Evolutionary conservation across 805 yeast genomes (phyloP).

Genomic region (Kurtzmaniella cleridarum): DNA sequence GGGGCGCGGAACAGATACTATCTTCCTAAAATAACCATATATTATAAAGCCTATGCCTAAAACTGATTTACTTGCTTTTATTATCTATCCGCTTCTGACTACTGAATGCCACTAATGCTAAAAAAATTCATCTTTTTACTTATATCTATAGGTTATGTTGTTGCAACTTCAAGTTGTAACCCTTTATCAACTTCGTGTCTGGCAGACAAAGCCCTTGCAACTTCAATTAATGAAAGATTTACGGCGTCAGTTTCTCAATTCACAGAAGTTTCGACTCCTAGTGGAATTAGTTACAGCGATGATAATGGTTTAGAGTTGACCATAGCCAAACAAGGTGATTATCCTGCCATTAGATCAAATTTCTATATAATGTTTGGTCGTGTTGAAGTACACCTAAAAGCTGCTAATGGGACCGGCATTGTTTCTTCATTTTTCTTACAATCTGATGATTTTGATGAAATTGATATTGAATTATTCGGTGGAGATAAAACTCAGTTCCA

Average conservation of each 20-base stretch:
- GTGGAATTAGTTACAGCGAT: slow-evolving; percentile 27
- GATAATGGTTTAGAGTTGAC: slow-evolving; percentile 55
- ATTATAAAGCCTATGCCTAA: no score
- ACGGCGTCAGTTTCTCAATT: slow-evolving; percentile 40
- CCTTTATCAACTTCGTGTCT: slow-evolving; percentile 21
- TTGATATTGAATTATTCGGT: slow-evolving; percentile 83
- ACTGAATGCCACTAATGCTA: no score
- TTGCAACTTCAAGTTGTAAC: slow-evolving; percentile 15
- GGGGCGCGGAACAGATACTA: no score
- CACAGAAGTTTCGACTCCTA: slow-evolving; percentile 34
- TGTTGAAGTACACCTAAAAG: slow-evolving; percentile 61
- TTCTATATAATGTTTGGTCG: slow-evolving; percentile 86
- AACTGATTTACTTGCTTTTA: no score
- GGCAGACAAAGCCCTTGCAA: slow-evolving; percentile 56
- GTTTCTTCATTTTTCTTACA: slow-evolving; percentile 77
- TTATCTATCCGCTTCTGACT: no score
- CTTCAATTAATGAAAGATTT: slow-evolving; percentile 50
- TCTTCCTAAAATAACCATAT: no score
- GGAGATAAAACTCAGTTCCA: slow-evolving; percentile 71
- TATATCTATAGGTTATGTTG: background rate
- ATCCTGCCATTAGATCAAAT: slow-evolving; percentile 68
- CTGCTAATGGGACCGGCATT: slow-evolving; percentile 73
- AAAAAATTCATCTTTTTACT: no score
- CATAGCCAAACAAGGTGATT: slow-evolving; percentile 56
- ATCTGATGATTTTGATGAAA: slow-evolving; percentile 78